Evolutionary conservation across 192 early-diverging fungal genomes (phyloP), one percentile per base, ranked within the genome.

Genomic region (Phycomyces blakesleeanus): DNA sequence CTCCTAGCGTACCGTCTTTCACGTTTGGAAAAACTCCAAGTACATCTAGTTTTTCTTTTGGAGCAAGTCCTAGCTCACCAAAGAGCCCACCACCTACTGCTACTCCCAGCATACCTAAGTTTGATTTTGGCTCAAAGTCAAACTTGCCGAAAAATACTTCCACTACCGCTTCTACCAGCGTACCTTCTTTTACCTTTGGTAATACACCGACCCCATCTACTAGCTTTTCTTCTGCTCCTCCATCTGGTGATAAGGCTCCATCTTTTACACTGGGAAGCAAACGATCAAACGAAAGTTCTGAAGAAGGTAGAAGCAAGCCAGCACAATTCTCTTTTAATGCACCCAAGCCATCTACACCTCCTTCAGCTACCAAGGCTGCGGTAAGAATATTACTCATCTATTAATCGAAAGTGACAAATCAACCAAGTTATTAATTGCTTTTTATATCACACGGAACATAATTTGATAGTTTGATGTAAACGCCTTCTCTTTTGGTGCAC

Each of bases 281-380:
- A 7, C 2, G 29, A 34, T 7, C 3, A 34, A 34, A 34, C 7
- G 29, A 34, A 34, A 34, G 7, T 34, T 5, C 29, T 34, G 29
- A 34, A 34, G 29, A 34, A 34, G 29, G 29, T 34, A 34, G 29
- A 34, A 34, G 29, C 7, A 7, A 34, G 7, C 3, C 29, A 34
- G 3, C 29, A 34, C 2, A 2, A 34, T 34, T 66, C 34, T 53
- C 55, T 12, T 66, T 66, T 34, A 39, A 50, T 26, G 3, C 24
- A 55, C 22, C 53, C 0, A 16, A 26, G 34, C 1, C 24, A 24
- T 15, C 53, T 12, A 14, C 2, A 15, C 8, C 8, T n/a, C 2
- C 53, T 34, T 34, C n/a, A n/a, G n/a, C n/a, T n/a, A n/a, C n/a
- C n/a, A n/a, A n/a, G n/a, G n/a, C n/a, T n/a, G n/a, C n/a, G 29